Conservation (phyloP, 176 grass and related monocot genomes). For the Dendrocalamus sinicus region DNA sequence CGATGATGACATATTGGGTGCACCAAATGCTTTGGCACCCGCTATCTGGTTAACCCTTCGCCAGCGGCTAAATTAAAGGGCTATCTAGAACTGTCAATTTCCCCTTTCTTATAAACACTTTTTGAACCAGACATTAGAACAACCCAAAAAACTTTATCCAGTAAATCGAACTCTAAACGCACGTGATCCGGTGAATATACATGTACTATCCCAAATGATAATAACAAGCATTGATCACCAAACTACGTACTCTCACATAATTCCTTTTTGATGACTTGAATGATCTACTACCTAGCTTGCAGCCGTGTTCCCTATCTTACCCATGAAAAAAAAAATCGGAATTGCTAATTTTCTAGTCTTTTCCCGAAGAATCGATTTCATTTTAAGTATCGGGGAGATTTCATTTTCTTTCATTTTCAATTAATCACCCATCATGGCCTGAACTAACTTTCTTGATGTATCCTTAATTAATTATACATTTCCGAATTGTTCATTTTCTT, state of each 20-base stretch:
- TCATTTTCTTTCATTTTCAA: slow-evolving; percentile 23
- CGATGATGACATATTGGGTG: neutral
- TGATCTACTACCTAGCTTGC: too few species aligned
- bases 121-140: neutral
- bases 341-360: neutral
- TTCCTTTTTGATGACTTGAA: too few species aligned
- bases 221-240: too few species aligned
- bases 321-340: neutral
- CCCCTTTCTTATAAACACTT: neutral
- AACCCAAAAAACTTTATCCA: neutral
- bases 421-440: neutral
- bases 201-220: too few species aligned
- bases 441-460: neutral
- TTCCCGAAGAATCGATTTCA: neutral
- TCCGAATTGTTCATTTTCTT: neutral
- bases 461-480: neutral
- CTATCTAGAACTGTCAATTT: neutral
- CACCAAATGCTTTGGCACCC: neutral
- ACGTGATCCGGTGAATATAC: too few species aligned
- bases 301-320: neutral
- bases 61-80: neutral
- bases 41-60: too few species aligned
- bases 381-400: neutral
- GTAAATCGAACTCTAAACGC: too few species aligned
- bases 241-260: too few species aligned